phyloP scores from a whole-genome alignment of 176 grass and related monocot genomes.

The Puya raimondii region DNA sequence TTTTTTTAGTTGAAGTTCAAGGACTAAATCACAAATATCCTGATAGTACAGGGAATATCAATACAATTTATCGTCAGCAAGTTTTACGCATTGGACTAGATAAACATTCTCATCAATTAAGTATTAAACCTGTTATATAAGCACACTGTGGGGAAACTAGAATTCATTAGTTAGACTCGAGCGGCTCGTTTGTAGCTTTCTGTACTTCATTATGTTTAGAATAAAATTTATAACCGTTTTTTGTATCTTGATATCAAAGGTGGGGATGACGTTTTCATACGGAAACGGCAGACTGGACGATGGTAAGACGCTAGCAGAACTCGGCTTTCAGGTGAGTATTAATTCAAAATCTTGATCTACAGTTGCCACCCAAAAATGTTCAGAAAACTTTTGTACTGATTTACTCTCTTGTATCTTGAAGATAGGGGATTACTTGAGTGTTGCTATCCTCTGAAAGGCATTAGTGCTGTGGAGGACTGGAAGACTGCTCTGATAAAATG shows the following conservation, averaged over 20 bases:
- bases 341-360: not conserved
- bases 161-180: no score
- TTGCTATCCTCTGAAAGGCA: not conserved
- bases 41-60: no score
- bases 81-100: no score
- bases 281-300: slow-evolving; percentile 74
- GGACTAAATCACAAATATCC: no score
- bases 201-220: not conserved
- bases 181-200: no score
- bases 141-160: no score
- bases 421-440: slow-evolving; percentile 3
- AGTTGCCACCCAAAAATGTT: not conserved
- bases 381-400: not conserved
- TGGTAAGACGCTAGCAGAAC: slow-evolving; percentile 65
- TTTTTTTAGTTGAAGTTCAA: no score
- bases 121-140: no score
- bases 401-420: not conserved
- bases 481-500: not conserved
- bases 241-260: slow-evolving; percentile 32
- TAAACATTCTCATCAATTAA: no score
- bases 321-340: slow-evolving; percentile 64
- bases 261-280: slow-evolving; percentile 70
- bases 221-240: not conserved
- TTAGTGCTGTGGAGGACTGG: not conserved
- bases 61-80: no score